Base-by-base conservation (phyloP, 768 basidiomycete genomes). In the Termitomyces titanicus region DNA sequence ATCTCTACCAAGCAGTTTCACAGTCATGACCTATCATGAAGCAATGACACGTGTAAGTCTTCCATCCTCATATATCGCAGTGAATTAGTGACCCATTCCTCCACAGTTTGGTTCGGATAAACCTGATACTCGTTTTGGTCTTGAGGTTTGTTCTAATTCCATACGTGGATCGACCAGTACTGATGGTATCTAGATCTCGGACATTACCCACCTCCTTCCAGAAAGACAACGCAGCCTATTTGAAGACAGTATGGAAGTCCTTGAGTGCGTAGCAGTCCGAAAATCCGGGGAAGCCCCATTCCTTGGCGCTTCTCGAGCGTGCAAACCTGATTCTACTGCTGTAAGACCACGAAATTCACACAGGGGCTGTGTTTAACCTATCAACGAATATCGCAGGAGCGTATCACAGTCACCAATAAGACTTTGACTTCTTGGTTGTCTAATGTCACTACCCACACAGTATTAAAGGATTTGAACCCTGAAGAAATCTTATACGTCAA, bases 41-140 rank as follows among this genome's bases (percentile, higher is more conserved):
- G 92, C 94, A n/a, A 97, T 98, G 90, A 78, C 81, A 67, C 83
- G 83, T 59, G 92, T 92, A 68, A 72, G 85, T 68, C 46, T 38
- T 39, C 20, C 13, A 29, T 44, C 9, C 50, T 42, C 20, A 17
- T 53, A 15, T 27, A 18, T 22, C 12, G 25, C 44, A 44, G n/a
- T 20, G 22, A 39, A 47, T 25, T 45, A 53, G 34, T 54, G 37
- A 54, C n/a, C 61, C 20, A 58, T 57, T 24, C 22, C 47, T 43
- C 31, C 62, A 20, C 58, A 94, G 89, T 97, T 86, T 77, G 94
- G 94, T 13, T 91, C 91, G 54, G 94, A 97, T 72, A 97, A 97
- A 74, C 95, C 95, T 43, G 95, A 98, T 71, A 86, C 86, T 51
- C 83, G 94, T 53, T 94, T 93, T 72, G 82, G 82, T 53, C 79